These are phyloP conservation scores for Rhynchospora breviuscula DNA, from an alignment of 176 grass and related monocot species.

Conservation along the genomic window DNA sequence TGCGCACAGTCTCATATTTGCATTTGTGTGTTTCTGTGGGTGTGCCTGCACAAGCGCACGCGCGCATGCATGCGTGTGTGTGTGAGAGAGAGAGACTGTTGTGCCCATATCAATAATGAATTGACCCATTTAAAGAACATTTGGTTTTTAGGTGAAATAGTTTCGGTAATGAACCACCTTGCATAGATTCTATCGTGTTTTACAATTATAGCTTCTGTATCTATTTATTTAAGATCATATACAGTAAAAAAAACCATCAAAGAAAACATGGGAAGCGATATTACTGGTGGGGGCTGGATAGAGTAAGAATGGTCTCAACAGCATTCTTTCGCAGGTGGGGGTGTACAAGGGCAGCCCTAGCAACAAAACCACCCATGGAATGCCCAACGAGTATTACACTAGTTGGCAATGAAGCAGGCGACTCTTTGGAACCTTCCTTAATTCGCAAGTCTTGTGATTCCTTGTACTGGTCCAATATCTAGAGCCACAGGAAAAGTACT, in stretches of 20 bases:
- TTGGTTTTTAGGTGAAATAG: background rate
- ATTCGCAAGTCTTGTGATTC: conserved; percentile 55
- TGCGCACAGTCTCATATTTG: background rate
- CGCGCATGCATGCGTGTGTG: background rate
- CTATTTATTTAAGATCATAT: background rate
- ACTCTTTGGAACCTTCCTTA: conserved; percentile 52
- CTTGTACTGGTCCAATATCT: conserved; percentile 94
- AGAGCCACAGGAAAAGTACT: background rate
- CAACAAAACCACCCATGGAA: conserved; percentile 99
- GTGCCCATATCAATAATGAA: background rate
- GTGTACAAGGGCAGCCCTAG: conserved; percentile 85
- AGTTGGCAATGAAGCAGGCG: conserved; percentile 48
- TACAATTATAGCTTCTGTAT: background rate
- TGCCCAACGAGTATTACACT: conserved; percentile 93
- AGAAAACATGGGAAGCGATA: conserved; percentile 8
- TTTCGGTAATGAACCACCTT: background rate
- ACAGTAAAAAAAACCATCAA: background rate
- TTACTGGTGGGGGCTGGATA: conserved; percentile 97
- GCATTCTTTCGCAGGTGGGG: conserved; percentile 56
- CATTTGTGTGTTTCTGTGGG: background rate
- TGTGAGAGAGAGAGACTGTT: background rate
- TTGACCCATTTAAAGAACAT: background rate
- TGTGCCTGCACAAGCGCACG: background rate
- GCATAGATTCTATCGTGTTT: background rate
- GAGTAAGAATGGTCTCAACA: conserved; percentile 89